Evolutionary conservation across 208 protist genomes (phyloP).

Genomic region (Crithidia brevicula): DNA sequence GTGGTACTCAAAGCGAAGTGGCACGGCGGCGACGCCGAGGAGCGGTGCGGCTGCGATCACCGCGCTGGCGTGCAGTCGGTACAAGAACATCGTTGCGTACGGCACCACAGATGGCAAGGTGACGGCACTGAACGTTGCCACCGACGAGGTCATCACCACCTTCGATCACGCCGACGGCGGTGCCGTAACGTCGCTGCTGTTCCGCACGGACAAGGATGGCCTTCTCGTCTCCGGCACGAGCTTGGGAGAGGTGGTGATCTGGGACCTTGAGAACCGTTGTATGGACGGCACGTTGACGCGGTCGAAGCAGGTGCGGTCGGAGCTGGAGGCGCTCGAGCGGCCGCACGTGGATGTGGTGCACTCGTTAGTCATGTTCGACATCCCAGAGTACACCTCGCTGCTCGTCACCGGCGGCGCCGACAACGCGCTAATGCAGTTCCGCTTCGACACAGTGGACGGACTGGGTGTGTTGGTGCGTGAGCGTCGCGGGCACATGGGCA

Average conservation of each 20-base stretch:
- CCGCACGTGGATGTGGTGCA: conserved; percentile 81
- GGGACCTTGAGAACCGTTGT: conserved; percentile 82
- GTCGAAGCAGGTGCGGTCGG: conserved; percentile 71
- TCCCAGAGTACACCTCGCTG: conserved; percentile 36
- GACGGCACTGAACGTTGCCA: conserved; percentile 66
- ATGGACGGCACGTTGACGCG: conserved; percentile 87
- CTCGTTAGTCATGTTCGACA: conserved; percentile 69
- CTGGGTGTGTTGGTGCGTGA: conserved; percentile 79
- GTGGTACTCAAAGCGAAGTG: conserved; percentile 49
- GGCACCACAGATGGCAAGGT: conserved; percentile 77
- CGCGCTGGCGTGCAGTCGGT: conserved; percentile 61
- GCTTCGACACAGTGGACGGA: conserved; percentile 91
- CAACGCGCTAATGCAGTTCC: conserved; percentile 90
- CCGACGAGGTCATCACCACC: conserved; percentile 67
- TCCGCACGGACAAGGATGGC: conserved; percentile 80
- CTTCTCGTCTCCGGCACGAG: conserved; percentile 78
- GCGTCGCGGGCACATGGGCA: conserved; percentile 85
- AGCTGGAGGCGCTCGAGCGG: conserved; percentile 65
- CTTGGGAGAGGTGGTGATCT: conserved; percentile 80
- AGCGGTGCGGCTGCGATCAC: conserved; percentile 39
- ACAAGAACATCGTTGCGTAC: conserved; percentile 89
- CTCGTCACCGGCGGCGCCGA: conserved; percentile 87
- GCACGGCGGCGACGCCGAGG: neutral
- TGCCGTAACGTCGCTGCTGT: conserved; percentile 82
- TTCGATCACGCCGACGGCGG: conserved; percentile 66